These are phyloP conservation scores for Ogataea henricii DNA, from an alignment of 805 yeast species.

Conservation along the genomic window DNA sequence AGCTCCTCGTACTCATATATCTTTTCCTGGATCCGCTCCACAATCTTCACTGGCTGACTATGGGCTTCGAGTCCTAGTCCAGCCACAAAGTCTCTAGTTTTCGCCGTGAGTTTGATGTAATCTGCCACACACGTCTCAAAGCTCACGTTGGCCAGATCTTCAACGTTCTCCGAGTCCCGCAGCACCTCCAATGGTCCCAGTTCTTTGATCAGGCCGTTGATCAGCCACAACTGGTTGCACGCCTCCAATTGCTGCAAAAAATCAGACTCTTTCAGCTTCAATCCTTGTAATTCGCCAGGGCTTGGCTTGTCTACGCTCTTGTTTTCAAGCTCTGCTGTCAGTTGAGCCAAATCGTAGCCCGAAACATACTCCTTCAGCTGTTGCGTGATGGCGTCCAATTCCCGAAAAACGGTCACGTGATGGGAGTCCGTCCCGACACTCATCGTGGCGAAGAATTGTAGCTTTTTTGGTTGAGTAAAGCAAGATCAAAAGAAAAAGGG, in stretches of 20 bases:
- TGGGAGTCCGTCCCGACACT: neutral
- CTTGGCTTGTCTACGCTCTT: neutral
- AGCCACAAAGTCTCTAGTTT: conserved; percentile 14
- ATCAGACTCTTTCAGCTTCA: conserved; percentile 20
- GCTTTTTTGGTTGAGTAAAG: too few species aligned
- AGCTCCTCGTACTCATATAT: conserved; percentile 13
- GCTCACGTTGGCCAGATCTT: conserved; percentile 15
- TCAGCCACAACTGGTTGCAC: conserved; percentile 35
- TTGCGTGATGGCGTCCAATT: neutral
- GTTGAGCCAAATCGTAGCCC: conserved; percentile 15
- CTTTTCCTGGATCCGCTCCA: conserved; percentile 17
- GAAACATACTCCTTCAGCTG: conserved; percentile 11
- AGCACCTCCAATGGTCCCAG: conserved; percentile 15
- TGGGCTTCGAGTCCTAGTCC: neutral
- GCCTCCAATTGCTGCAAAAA: conserved; percentile 30
- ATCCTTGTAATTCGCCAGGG: neutral
- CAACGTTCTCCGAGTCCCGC: neutral
- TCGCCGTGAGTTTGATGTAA: conserved; percentile 20
- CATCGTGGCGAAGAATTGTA: neutral
- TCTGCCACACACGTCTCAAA: conserved; percentile 18
- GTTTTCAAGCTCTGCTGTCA: conserved; percentile 14
- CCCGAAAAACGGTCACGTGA: neutral
- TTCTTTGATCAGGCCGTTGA: conserved; percentile 33
- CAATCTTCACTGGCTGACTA: conserved; percentile 15
- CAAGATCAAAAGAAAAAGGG: neutral